phyloP scores from a whole-genome alignment of 2,329 filamentous ascomycete species.

The Phoma sp. region DNA sequence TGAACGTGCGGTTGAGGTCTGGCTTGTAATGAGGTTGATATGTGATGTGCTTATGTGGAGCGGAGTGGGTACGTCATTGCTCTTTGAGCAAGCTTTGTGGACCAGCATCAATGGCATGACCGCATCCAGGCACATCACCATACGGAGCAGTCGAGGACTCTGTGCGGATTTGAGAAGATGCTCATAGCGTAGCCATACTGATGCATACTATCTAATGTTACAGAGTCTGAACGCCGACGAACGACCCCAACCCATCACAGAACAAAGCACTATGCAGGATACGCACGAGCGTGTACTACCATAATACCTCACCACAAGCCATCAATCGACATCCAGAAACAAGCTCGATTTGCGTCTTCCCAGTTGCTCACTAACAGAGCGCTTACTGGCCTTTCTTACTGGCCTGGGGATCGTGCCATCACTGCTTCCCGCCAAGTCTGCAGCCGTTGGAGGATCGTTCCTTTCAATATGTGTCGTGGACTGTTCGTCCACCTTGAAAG shows the following conservation, averaged over 20 bases:
- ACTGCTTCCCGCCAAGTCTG: not conserved
- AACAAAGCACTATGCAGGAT: not conserved
- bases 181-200: too few relatives aligned
- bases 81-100: slow-evolving; percentile 7
- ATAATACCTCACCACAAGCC: not conserved
- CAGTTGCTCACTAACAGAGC: not conserved
- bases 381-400: slow-evolving; percentile 2
- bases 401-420: not conserved
- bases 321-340: slow-evolving; percentile 4
- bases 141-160: not conserved
- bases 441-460: not conserved
- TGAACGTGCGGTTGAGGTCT: not conserved
- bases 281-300: not conserved
- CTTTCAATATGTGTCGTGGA: not conserved
- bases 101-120: not conserved
- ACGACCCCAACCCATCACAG: too few relatives aligned
- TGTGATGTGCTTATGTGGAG: slow-evolving; percentile 11
- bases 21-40: not conserved
- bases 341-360: slow-evolving; percentile 7
- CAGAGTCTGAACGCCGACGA: too few relatives aligned
- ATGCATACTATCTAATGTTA: too few relatives aligned
- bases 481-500: not conserved
- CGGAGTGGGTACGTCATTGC: slow-evolving; percentile 15
- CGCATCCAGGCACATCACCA: not conserved
- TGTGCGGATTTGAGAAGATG: too few relatives aligned